Base-by-base conservation (phyloP, 1,284 basidiomycete species). In the Uromyces viciae-fabae region DNA sequence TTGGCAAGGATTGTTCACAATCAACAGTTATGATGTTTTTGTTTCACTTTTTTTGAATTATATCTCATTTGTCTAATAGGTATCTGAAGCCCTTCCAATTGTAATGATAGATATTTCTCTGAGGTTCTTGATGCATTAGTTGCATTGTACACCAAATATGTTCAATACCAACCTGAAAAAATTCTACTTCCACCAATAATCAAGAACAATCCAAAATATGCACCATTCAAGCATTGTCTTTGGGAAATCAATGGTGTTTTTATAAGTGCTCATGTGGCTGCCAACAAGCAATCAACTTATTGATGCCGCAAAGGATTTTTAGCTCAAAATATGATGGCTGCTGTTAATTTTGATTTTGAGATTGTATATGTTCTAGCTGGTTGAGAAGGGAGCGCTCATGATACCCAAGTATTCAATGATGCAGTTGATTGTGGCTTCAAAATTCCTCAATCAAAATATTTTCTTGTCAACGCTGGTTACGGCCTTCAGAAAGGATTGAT, bases 351-450 rank as follows among this genome's bases (percentile, higher is more conserved):
- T 19, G 31, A 75, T 11, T 42, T 75, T 17, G 5, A 42, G 38
- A 38, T 75, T 17, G 14, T 28, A 0, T 75, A 60, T 43, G 33
- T 75, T 3, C 14, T 54, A 22, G 72, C 54, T 31, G 72, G 72
- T 28, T 75, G 72, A 54, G 72, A 75, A 28, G 72, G 72, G 1
- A 75, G 52, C 43, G 36, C 69, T 15, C 69, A 72, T 33, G 15
- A 72, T 52, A 19, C 22, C 4, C 2, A 8, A 4, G 69, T 72
- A 9, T 19, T 72, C 0, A 14, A 8, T 9, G 38, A 72, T 52
- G 69, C 69, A 9, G 9, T 49, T 19, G 3, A 15, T 22, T 38
- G 36, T 3, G n/a, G 19, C 8, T 14, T 72, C 1, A 36, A 1
- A 11, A 54, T 72, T 1, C 69, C 46, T n/a, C 0, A 7, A 17